Conservation (phyloP, 345 rosid species). For the Syzygium grande region DNA sequence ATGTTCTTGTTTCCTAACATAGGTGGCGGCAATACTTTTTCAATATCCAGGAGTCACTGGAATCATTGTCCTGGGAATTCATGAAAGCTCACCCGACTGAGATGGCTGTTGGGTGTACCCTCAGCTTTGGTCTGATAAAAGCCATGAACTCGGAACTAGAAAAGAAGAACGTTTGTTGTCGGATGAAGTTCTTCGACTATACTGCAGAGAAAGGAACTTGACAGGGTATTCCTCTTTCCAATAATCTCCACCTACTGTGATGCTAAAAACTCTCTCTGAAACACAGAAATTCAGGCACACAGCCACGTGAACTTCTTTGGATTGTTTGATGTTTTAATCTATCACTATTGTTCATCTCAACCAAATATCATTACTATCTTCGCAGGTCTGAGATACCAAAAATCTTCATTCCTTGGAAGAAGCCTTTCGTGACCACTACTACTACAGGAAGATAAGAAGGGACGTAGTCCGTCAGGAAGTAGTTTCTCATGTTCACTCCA, state of each 20-base stretch:
- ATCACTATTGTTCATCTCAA: neutral
- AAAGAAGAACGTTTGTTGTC: conserved; percentile 22
- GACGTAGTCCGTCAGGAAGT: conserved; percentile 50
- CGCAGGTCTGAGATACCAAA: conserved; percentile 76
- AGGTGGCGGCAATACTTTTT: conserved; percentile 32
- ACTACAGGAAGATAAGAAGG: conserved; percentile 27
- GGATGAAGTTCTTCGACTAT: conserved; percentile 33
- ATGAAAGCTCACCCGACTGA: conserved; percentile 51
- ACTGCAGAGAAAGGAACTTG: conserved; percentile 46
- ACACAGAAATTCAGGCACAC: neutral
- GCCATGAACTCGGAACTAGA: neutral
- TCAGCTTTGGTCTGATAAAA: conserved; percentile 47
- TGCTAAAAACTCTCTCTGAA: neutral
- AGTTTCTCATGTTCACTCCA: conserved; percentile 24
- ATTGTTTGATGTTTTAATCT: neutral
- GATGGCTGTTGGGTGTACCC: conserved; percentile 66
- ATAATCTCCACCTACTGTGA: neutral
- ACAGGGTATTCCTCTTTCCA: conserved; percentile 30
- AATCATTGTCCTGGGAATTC: conserved; percentile 51
- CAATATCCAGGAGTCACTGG: conserved; percentile 55
- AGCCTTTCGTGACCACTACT: neutral
- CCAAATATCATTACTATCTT: neutral
- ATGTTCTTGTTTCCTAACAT: neutral
- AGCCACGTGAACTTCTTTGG: neutral
- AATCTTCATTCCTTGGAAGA: conserved; percentile 45